A percentile compares a stretch with the other conserved stretches of the same genome.
Conservation (phyloP, 2,329 filamentous ascomycete species). For the Aureobasidium mangrovei region DNA sequence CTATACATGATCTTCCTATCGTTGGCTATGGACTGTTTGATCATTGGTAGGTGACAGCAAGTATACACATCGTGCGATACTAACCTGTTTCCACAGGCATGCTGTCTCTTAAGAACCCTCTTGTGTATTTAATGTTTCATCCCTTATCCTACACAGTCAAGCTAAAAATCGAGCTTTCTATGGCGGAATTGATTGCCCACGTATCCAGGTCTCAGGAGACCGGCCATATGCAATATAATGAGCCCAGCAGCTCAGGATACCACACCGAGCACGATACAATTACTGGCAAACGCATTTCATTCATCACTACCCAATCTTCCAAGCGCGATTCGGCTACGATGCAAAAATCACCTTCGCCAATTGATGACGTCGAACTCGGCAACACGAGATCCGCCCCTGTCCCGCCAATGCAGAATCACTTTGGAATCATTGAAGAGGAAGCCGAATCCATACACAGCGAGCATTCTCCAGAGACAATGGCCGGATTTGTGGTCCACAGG, state of each 20-base stretch:
- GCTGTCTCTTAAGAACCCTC: conserved; percentile 39
- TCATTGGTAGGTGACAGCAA: conserved; percentile 28
- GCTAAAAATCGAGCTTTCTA: conserved; percentile 44
- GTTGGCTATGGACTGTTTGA: conserved; percentile 41
- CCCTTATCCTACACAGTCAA: conserved; percentile 35
- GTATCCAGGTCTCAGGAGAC: conserved; percentile 21
- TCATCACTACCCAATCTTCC: not conserved
- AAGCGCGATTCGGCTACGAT: not conserved
- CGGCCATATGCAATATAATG: not conserved
- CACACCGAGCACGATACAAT: not conserved
- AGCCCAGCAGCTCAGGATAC: not conserved
- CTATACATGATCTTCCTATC: conserved; percentile 43
- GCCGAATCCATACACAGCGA: not conserved
- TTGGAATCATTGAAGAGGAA: conserved; percentile 7
- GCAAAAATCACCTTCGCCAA: not conserved
- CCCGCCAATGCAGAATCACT: not conserved
- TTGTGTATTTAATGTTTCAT: conserved; percentile 36
- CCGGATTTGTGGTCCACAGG: conserved; percentile 9
- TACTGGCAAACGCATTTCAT: not conserved
- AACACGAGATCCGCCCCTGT: not conserved
- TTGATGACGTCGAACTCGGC: conserved; percentile 1
- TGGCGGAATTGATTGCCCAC: conserved; percentile 42
- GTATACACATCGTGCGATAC: not conserved
- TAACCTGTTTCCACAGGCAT: conserved; percentile 17
- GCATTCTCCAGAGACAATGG: not conserved